phyloP scores from a whole-genome alignment of 371 early-diverging fungal species.

The Sporodiniella umbellata region DNA sequence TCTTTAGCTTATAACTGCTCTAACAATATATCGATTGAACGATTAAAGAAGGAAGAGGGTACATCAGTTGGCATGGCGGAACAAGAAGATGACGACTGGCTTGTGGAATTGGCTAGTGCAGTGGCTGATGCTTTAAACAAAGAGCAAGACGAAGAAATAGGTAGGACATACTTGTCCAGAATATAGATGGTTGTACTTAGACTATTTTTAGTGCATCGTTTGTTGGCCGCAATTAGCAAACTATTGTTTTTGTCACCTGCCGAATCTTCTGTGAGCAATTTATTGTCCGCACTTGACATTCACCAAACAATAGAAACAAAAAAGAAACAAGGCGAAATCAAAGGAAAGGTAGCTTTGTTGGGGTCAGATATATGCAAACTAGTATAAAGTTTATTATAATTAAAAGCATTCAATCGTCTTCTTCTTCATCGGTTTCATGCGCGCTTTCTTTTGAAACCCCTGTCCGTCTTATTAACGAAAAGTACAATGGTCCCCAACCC shows the following conservation, averaged over 20 bases:
- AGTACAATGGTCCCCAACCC: slow-evolving; percentile 62
- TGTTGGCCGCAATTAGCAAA: slow-evolving; percentile 38
- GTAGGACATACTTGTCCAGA: no score
- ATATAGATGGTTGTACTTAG: no score
- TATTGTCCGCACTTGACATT: slow-evolving; percentile 38
- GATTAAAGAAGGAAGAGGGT: slow-evolving; percentile 39
- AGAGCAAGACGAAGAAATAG: slow-evolving; percentile 44
- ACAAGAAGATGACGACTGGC: slow-evolving; percentile 68
- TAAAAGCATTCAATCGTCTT: no score
- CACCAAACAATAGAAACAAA: slow-evolving; percentile 20
- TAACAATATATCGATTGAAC: slow-evolving; percentile 42
- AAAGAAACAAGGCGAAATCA: slow-evolving; percentile 22
- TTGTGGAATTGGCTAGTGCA: slow-evolving; percentile 62
- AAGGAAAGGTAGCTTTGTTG: slow-evolving; percentile 19
- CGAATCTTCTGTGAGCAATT: slow-evolving; percentile 23
- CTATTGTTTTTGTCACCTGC: slow-evolving; percentile 41
- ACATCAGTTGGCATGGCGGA: slow-evolving; percentile 35
- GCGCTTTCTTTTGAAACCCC: slow-evolving; percentile 30
- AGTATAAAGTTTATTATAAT: no score
- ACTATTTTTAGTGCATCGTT: slow-evolving; percentile 28
- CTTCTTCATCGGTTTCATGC: slow-evolving; percentile 10
- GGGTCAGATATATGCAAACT: slow-evolving; percentile 29
- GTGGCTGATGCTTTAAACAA: slow-evolving; percentile 56
- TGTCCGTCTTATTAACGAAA: slow-evolving; percentile 42
- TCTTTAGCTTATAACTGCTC: slow-evolving; percentile 68